Conservation (phyloP, 495 filamentous ascomycete genomes). For the Antarctomyces pellizariae region DNA sequence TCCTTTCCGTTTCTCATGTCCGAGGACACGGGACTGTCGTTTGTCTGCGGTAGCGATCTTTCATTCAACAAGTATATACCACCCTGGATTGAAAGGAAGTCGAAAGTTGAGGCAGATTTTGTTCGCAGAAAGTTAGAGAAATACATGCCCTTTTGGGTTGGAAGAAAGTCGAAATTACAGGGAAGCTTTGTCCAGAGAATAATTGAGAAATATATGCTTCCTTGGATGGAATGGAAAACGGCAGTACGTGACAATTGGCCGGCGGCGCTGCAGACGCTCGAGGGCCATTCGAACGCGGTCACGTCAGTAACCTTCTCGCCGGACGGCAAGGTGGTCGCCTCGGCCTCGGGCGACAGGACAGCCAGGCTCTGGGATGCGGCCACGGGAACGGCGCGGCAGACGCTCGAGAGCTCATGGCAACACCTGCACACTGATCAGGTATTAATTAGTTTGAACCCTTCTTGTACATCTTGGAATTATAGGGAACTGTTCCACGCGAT, state of each 20-base stretch:
- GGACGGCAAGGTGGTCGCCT: slow-evolving; percentile 11
- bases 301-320: slow-evolving; percentile 16
- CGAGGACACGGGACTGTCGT: no score
- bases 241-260: slow-evolving; percentile 3
- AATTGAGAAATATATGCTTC: slow-evolving; percentile 6
- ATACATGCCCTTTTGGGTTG: slow-evolving; percentile 1
- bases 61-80: no score
- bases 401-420: slow-evolving; percentile 32
- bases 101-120: not conserved
- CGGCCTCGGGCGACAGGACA: slow-evolving; percentile 4
- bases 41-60: no score
- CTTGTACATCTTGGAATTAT: no score
- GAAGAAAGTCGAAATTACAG: slow-evolving; percentile 1
- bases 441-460: no score
- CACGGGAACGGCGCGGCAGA: slow-evolving; percentile 32
- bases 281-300: slow-evolving; percentile 10
- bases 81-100: not conserved
- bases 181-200: not conserved
- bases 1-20: no score
- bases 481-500: no score
- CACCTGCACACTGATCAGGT: no score
- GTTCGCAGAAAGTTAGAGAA: slow-evolving; percentile 1
- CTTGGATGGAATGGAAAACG: slow-evolving; percentile 6
- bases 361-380: slow-evolving; percentile 10
- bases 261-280: slow-evolving; percentile 10